Evolutionary conservation across 352 stramenopile genomes (phyloP).

Genomic region (Globisporangium echinulatum): DNA sequence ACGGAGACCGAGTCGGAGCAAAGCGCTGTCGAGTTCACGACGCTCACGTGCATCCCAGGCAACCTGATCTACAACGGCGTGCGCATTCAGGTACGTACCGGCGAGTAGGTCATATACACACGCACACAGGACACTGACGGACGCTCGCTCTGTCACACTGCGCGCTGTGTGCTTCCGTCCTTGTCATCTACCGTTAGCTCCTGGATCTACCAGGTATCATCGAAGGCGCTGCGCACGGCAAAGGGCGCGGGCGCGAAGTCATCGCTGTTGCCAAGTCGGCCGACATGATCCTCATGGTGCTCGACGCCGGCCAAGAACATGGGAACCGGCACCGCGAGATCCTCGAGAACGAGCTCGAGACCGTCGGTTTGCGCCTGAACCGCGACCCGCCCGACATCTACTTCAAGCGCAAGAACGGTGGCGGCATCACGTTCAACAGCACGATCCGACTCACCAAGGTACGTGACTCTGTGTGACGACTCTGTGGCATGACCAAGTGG

Average conservation of each 20-base stretch:
- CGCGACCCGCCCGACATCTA: constrained; percentile 95
- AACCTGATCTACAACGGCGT: constrained; percentile 95
- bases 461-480: not conserved
- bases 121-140: too few species aligned
- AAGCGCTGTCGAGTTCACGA: constrained; percentile 98
- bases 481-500: too few species aligned
- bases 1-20: constrained; percentile 96
- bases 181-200: constrained; percentile 38
- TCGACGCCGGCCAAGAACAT: constrained; percentile 98
- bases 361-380: constrained; percentile 97
- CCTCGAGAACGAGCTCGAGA: constrained; percentile 97
- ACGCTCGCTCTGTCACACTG: too few species aligned
- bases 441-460: constrained; percentile 95
- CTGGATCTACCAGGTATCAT: constrained; percentile 99
- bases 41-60: constrained; percentile 96
- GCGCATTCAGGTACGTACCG: constrained; percentile 86
- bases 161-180: not conserved
- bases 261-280: constrained; percentile 97
- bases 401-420: constrained; percentile 92
- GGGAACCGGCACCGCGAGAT: constrained; percentile 96
- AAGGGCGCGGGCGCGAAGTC: constrained; percentile 96
- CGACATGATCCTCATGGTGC: constrained; percentile 99
- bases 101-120: not conserved
- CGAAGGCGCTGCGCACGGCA: constrained; percentile 97
- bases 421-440: constrained; percentile 94